Percentiles rank a stretch among this genome's conserved stretches.
Conservation (phyloP, 495 filamentous ascomycete species). For the Penicillium verhagenii region DNA sequence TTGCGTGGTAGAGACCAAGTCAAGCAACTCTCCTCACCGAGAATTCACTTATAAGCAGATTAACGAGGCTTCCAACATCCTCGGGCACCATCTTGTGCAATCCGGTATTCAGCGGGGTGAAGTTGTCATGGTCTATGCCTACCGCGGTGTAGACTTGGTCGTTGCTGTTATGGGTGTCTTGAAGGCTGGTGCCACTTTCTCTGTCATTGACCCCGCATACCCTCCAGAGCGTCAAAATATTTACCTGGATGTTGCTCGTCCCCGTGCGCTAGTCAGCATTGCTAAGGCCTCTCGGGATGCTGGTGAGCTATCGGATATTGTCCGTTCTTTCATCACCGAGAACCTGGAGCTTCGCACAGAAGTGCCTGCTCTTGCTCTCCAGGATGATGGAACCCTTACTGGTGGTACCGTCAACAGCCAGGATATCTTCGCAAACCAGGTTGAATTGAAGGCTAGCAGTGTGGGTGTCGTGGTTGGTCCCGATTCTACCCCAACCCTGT, state of each 20-base stretch:
- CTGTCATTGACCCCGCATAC: constrained; percentile 84
- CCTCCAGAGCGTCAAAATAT: constrained; percentile 86
- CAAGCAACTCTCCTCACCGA: constrained; percentile 55
- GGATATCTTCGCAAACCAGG: constrained; percentile 62
- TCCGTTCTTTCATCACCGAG: constrained; percentile 72
- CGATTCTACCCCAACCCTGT: constrained; percentile 79
- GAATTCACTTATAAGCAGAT: constrained; percentile 88
- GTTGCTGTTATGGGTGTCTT: constrained; percentile 57
- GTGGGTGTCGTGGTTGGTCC: constrained; percentile 85
- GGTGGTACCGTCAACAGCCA: constrained; percentile 65
- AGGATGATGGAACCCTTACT: constrained; percentile 68
- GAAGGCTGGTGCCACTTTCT: constrained; percentile 49
- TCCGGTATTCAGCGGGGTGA: constrained; percentile 76
- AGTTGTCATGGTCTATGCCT: constrained; percentile 90
- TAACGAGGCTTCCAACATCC: constrained; percentile 75
- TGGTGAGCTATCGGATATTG: constrained; percentile 64
- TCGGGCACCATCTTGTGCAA: constrained; percentile 74
- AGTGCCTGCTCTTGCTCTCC: constrained; percentile 72
- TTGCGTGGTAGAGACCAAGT: constrained; percentile 82
- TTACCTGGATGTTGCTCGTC: constrained; percentile 85
- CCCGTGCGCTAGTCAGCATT: constrained; percentile 76
- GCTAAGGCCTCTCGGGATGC: constrained; percentile 75
- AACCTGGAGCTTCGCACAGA: constrained; percentile 71
- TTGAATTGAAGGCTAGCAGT: constrained; percentile 50
- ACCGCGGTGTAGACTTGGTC: constrained; percentile 60